Evolutionary conservation across 2,329 filamentous ascomycete species (phyloP), one percentile per base, ranked within the genome.

Genomic region (Kalaharituber pfeilii): DNA sequence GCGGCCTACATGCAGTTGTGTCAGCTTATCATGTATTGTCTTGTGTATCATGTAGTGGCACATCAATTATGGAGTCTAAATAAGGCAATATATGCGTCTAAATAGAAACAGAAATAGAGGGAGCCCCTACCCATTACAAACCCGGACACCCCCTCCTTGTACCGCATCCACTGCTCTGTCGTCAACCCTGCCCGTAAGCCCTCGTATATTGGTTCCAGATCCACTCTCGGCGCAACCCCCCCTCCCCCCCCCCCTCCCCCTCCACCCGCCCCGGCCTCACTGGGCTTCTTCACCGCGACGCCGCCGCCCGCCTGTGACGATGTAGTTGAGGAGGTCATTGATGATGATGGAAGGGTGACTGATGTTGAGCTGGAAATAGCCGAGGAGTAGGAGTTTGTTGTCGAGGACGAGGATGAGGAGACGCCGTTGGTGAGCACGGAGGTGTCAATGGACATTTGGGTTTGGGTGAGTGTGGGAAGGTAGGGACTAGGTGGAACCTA

Each of bases 141-240:
- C 61, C 79, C 74, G 52, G 75, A 74, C 8, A 75, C 73, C 27
- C 79, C 69, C 57, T 81, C 77, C 67, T 81, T 82, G 66, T 83
- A 83, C 28, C 69, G 66, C 28, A 72, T 69, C 79, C 79, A 83
- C 69, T 80, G 73, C 65, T 82, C 79, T 33, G 67, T 66, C 61
- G 74, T 73, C 9, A 61, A 49, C 62, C 72, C 72, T 47, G 71
- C 67, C 66, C 81, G 82, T 52, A 83, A 72, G 53, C 73, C 73
- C 49, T 75, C 73, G 66, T 82, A 82, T 47, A 81, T 69, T 36
- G 78, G 75, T 66, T 82, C 79, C 51, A 82, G 71, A 64, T 83
- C 79, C 67, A 83, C 82, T 64, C 80, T 77, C 55, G 78, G 71
- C 20, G 79, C 78, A 53, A 81, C 76, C 29, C 77, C 6, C 13